Evolutionary conservation across 2,329 filamentous ascomycete genomes (phyloP), one percentile per base, ranked within the genome.

Genomic region (Acephala macrosclerotiorum): DNA sequence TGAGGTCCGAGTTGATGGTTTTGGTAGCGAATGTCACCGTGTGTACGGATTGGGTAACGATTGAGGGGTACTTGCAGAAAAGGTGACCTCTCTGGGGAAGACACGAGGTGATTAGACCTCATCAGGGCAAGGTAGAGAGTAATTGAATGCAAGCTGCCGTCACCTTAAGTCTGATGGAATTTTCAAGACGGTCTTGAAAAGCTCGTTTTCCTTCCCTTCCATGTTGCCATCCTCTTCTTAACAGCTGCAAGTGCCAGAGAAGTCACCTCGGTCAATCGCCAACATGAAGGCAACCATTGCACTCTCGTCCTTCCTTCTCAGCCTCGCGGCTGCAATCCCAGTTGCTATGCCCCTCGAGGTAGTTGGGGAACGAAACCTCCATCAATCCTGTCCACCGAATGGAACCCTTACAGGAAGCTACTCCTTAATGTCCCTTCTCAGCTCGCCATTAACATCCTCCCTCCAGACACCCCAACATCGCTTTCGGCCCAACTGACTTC

Each of bases 381-480:
- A 51, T 12, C 20, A 22, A 38, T 38, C 55, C 22, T 69, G 65
- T 29, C 65, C 65, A 25, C n/a, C 20, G 7, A 59, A 63, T 29
- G 67, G 67, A 20, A 65, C 36, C 8, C 65, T 67, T 3, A 56
- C 67, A 14, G n/a, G 16, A 25, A 25, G 11, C 22, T 60, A 60
- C 38, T 55, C 12, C 60, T 67, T 25, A 67, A 67, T 18, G 63
- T 67, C 8, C 67, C 65, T 20, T 14, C 11, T 2, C 25, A 22
- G 25, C 26, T 11, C 25, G 11, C 5, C 4, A 3, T 16, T 53
- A 29, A 53, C 22, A 53, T 2, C 16, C 18, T n/a, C 14, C 16
- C n/a, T n/a, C n/a, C n/a, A 29, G 49, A 6, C 33, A 35, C 8
- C 65, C 65, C 1, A 55, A 64, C n/a, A 5, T 49, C n/a, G 58